Evolutionary conservation across 352 stramenopile species (phyloP).

Genomic region (Pythium aphanidermatum): DNA sequence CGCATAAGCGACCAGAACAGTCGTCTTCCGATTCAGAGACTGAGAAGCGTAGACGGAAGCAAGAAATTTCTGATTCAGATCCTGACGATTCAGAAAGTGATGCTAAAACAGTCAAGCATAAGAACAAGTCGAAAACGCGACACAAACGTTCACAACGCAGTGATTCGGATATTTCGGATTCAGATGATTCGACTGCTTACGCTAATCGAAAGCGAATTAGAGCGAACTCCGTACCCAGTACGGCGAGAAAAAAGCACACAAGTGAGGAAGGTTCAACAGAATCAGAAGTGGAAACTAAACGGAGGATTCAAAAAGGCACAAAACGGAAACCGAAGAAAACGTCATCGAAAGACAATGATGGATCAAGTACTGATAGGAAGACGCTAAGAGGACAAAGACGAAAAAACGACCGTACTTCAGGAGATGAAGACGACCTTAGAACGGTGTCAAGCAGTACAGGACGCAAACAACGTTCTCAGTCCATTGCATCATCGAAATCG

Average conservation of each 20-base stretch:
- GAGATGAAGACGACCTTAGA: neutral
- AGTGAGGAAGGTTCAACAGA: neutral
- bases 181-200: no score
- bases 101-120: neutral
- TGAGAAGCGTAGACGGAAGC: neutral
- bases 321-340: neutral
- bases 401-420: neutral
- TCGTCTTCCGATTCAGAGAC: slow-evolving; percentile 8
- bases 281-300: neutral
- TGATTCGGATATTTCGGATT: neutral
- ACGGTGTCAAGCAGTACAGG: no score
- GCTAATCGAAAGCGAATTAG: no score
- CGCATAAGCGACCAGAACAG: neutral
- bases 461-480: slow-evolving; percentile 19
- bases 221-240: no score
- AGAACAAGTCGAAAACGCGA: no score
- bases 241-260: neutral
- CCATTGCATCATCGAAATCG: no score
- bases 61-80: neutral
- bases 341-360: no score
- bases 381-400: neutral
- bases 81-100: neutral
- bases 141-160: no score
- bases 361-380: neutral
- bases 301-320: neutral